These are phyloP conservation scores for Cryptococcus hybrid DNA, from an alignment of 1,284 basidiomycete genomes.

Conservation along the genomic window DNA sequence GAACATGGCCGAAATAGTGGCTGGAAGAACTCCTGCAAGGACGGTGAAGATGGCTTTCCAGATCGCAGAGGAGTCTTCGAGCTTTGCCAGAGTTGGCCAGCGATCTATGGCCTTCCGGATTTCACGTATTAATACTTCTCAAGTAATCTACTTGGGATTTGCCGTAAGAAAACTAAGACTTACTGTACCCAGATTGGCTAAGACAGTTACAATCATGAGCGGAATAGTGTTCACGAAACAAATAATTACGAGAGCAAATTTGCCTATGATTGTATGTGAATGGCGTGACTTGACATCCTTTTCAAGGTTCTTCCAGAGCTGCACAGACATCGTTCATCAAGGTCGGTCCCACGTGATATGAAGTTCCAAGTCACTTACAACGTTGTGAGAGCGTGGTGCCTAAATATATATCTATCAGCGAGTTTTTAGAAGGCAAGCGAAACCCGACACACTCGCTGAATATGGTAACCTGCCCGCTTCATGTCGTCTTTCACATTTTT, in stretches of 20 bases:
- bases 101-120: slow-evolving; percentile 12
- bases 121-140: neutral
- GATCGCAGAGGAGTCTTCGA: slow-evolving; percentile 15
- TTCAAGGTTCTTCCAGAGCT: slow-evolving; percentile 33
- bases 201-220: slow-evolving; percentile 26
- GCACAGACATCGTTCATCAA: neutral
- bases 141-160: neutral
- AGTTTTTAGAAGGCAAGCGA: neutral
- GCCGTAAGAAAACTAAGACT: slow-evolving; percentile 1
- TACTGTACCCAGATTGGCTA: slow-evolving; percentile 32
- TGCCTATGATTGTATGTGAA: slow-evolving; percentile 19
- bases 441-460: slow-evolving; percentile 9
- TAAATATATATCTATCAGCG: neutral
- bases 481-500: slow-evolving; percentile 9
- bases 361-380: slow-evolving; percentile 12
- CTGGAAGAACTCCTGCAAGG: slow-evolving; percentile 25
- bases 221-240: slow-evolving; percentile 34
- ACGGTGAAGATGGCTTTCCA: slow-evolving; percentile 28
- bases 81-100: slow-evolving; percentile 12
- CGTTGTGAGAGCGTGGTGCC: slow-evolving; percentile 21
- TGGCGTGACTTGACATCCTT: slow-evolving; percentile 17
- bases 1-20: slow-evolving; percentile 27
- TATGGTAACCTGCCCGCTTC: slow-evolving; percentile 10
- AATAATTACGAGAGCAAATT: slow-evolving; percentile 19
- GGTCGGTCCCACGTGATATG: neutral